Base-by-base conservation (phyloP, 352 stramenopile species). In the Plasmopara muralis region DNA sequence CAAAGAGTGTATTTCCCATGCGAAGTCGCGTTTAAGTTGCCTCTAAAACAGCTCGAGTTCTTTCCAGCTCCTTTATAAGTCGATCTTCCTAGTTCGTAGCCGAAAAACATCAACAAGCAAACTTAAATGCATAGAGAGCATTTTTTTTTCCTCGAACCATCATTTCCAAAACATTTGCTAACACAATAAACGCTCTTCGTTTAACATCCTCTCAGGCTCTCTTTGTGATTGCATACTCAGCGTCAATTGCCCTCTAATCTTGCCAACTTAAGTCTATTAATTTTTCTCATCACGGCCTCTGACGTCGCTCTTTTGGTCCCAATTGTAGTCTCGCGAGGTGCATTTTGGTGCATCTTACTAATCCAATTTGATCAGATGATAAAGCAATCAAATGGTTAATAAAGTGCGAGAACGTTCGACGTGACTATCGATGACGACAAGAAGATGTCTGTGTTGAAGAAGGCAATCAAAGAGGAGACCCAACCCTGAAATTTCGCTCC, bases 201-300 rank as follows among this genome's bases (percentile, higher is more conserved):
- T 60, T 5, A 87, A 25, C 43, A 59, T 70, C 12, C 63, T 65
- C 63, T 88, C 72, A 9, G 74, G 44, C 28, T 82, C 68, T 8
- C 50, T 66, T 31, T 88, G 72, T 0, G 67, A 54, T 20, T 84
- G 72, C 7, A 72, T 62, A 39, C 64, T 62, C 9, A 82, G 39
- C 0, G 57, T 59, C 29, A 89, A 57, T 52, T 92, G 78, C n/a
- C 61, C 52, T 41, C 81, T 74, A 30, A 90, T 77, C 54, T 87
- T 83, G 10, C 79, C 73, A 13, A 89, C 80, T 50, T 90, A 77
- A 18, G 77, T 72, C 57, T 89, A 72, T 55, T 88, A 92, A 90
- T 87, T 55, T 83, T 82, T 51, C 82, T 80, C 75, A 90, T 84
- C 34, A 85, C 62, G 50, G 43, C 45, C 42, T 64, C 61, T 4